Base-by-base conservation (phyloP, 805 yeast species). In the Komagataella phaffii region DNA sequence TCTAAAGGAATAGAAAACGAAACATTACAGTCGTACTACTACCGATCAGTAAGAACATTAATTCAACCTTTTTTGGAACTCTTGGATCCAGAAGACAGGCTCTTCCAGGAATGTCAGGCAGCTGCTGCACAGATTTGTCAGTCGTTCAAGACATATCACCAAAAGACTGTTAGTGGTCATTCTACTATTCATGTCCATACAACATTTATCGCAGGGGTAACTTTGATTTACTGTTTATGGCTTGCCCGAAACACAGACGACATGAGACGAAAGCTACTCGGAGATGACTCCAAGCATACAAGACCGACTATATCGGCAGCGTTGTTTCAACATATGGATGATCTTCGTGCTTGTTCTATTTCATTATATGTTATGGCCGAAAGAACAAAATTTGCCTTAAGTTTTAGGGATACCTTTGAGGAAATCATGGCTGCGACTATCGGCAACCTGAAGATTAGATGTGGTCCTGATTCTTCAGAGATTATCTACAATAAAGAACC, bases 41-140 rank as follows among this genome's bases (percentile, higher is more conserved):
- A 79, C 58, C 68, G 83, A 46, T 73, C 85, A 1, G 80, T 81
- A 6, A 66, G 88, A 54, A 63, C 79, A 49, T 62, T 81, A 54
- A 73, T 81, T 51, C 86, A 81, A 59, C 88, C 88, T 8, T 81
- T 77, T 60, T 59, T 81, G 53, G 86, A 80, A 58, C 63, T 79
- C 5, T 63, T 81, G 57, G 79, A 77, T 53, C 85, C 86, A 4
- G 77, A 75, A 58, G 81, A 79, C 60, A 68, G 76, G 48, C 64
- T 81, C 30, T 80, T 81, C 60, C 70, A 74, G 50, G 85, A 81
- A 61, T 81, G 87, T 61, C 86, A 81, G 59, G 82, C 83, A 2
- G 85, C 85, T 21, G 85, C 86, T 1, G 87, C 86, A 24, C 83
- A 80, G 60, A 77, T 81, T 45, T 80, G 86, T 59, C 84, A 78